Evolutionary conservation across 106 monocot genomes (phyloP), one percentile per base, ranked within the genome.

Genomic region (Xerophyta viscosa): DNA sequence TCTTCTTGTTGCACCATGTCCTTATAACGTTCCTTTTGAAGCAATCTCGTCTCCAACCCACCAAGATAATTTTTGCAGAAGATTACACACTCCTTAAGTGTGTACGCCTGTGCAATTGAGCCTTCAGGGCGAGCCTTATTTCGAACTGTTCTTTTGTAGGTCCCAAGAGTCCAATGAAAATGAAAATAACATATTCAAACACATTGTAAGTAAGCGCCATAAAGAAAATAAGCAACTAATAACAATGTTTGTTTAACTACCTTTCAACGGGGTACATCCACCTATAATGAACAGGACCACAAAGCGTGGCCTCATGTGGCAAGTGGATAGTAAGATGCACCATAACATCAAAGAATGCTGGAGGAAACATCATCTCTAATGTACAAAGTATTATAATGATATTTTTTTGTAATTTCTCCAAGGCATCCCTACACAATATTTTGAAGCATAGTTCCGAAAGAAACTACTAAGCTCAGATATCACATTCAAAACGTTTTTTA

Each of bases 291-390:
- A 54, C 54, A n/a, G 54, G 41, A 7, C 54, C 54, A 31, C 29
- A 29, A 20, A 54, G 3, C 45, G 20, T 45, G 20, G 41, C 54
- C 21, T 65, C 44, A 12, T 11, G 2, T 22, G 29, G 20, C 8
- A 65, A 29, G 45, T 65, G 54, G 18, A 65, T 24, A 17, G 36
- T 21, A 12, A 65, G 29, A 46, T 54, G 65, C 15, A 54, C 65
- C 12, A 54, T 65, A 44, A 55, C 21, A 31, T 19, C 15, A 30
- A 65, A 54, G 29, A 65, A 54, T 20, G 65, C 53, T 22, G 54
- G 55, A 17, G 13, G 17, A 46, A 65, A 54, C 0, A 54, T 54
- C 11, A 15, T 54, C 21, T 54, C 54, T 1, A 54, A 19, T 5
- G 29, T 30, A 7, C 31, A 54, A n/a, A 54, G 54, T 8, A 31